Evolutionary conservation across 1,139 yeast species (phyloP), one percentile per base, ranked within the genome.

Genomic region (Yamadazyma epiphylla): DNA sequence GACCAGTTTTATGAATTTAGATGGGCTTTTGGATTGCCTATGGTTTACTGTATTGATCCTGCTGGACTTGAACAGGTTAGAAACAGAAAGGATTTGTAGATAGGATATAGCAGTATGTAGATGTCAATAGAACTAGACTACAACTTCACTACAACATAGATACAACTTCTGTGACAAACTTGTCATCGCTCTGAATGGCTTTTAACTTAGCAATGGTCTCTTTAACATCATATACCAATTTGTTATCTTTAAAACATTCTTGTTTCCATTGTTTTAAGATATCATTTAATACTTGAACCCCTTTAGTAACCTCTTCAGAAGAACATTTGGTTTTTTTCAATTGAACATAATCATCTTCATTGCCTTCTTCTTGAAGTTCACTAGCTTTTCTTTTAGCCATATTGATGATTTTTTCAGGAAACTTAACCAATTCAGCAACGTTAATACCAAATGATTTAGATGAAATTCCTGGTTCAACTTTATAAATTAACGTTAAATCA

Each of bases 381-480:
- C 74, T 66, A 0, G 96, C 95, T 53, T 89, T 89, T 39, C 97
- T 74, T 51, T 91, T 91, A 3, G 98, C 96, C 97, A 91, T 91
- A 34, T 77, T 74, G 30, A 91, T 77, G 28, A 91, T 91, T 53
- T 89, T 89, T 17, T 66, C 64, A 1, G 98, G 98, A 54, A 91
- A 91, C 43, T 85, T 81, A 21, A 91, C 97, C 27, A 89, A 77
- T 56, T 91, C 97, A 0, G 98, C 97, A 24, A 91, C 98, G 54
- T 91, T 95, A 28, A 91, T 88, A 58, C 98, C 98, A 59, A 91
- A 91, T 0, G 96, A 88, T 53, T 88, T 94, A 51, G 88, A 95
- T 3, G 95, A 80, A 32, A 88, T 75, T 10, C 98, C 98, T 1
- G 86, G 85, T 44, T 86, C 96, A 11, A 91, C 96, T 49, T 82